Base-by-base conservation (phyloP, 1,284 basidiomycete species). In the Thecaphora thlaspeos region DNA sequence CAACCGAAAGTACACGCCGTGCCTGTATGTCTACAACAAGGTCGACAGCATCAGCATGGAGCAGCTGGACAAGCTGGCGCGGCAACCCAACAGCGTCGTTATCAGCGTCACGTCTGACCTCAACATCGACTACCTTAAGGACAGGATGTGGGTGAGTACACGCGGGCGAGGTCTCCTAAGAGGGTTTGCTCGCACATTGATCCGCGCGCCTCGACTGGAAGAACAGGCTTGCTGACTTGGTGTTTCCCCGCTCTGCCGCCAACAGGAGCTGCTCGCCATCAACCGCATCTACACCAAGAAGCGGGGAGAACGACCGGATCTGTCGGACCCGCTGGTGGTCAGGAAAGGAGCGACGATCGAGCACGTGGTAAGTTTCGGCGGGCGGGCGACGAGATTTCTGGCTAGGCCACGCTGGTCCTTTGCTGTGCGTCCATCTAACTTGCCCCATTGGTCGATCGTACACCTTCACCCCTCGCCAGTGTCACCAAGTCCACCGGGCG, bases 31-130 rank as follows among this genome's bases (percentile, higher is more conserved):
- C 10, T 95, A 94, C 82, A 96, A 96, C 83, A 77, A 77, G 54
- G 73, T 78, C 55, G 77, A 77, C 67, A 63, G 68, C 38, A 77
- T 78, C 51, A 70, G 68, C 41, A 72, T 78, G 68, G 75, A 78
- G 79, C 88, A 88, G 70, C 81, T 96, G 66, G 87, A 97, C 80
- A 87, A 88, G 59, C 82, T 96, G 46, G 91, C 92, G n/a, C 83
- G 87, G 40, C 84, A 88, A 71, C 87, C 88, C n/a, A 84, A 91
- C 73, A 89, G 89, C 0, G 85, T 93, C 34, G 93, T 96, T 43
- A 96, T 96, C 76, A 91, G 89, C 72, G 95, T 92, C 78, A 91
- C 96, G 79, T 83, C 91, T 82, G 87, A 87, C 71, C 82, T 96
- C 49, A 92, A 95, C 89, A 77, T 97, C 53, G 88, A 91, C 75